phyloP scores from a whole-genome alignment of 371 early-diverging fungal genomes.

The Mortierella sp. region DNA sequence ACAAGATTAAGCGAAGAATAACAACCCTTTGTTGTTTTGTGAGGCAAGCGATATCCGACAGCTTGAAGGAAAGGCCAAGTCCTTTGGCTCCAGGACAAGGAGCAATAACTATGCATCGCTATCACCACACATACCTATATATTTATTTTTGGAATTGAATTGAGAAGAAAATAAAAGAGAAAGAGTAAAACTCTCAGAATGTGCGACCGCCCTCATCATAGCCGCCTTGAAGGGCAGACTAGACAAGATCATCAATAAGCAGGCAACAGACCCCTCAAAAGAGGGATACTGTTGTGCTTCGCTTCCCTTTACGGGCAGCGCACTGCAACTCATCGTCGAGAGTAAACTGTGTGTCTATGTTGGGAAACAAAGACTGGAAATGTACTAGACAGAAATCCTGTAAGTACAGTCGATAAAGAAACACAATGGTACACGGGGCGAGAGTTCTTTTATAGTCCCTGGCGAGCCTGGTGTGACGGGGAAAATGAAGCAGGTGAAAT shows the following conservation, averaged over 20 bases:
- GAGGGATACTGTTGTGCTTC: slow-evolving; percentile 27
- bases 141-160: slow-evolving; percentile 4
- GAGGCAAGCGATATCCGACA: no score
- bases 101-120: no score
- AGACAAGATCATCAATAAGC: slow-evolving; percentile 61
- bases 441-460: slow-evolving; percentile 22
- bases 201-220: slow-evolving; percentile 59
- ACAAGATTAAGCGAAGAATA: no score
- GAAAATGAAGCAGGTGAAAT: no score
- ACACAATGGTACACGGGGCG: slow-evolving; percentile 14
- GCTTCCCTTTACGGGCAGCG: slow-evolving; percentile 62
- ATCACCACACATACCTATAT: no score
- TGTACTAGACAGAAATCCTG: slow-evolving; percentile 61
- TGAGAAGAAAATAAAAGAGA: slow-evolving; percentile 9
- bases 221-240: slow-evolving; percentile 26
- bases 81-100: no score
- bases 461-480: neutral
- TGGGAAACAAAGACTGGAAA: slow-evolving; percentile 60
- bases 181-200: slow-evolving; percentile 56
- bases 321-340: slow-evolving; percentile 60
- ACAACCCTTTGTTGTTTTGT: no score
- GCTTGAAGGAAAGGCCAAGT: no score
- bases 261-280: slow-evolving; percentile 19
- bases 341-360: slow-evolving; percentile 60
- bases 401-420: slow-evolving; percentile 59